Evolutionary conservation across 352 stramenopile species (phyloP).

Genomic region (Elongisporangium senticosum): DNA sequence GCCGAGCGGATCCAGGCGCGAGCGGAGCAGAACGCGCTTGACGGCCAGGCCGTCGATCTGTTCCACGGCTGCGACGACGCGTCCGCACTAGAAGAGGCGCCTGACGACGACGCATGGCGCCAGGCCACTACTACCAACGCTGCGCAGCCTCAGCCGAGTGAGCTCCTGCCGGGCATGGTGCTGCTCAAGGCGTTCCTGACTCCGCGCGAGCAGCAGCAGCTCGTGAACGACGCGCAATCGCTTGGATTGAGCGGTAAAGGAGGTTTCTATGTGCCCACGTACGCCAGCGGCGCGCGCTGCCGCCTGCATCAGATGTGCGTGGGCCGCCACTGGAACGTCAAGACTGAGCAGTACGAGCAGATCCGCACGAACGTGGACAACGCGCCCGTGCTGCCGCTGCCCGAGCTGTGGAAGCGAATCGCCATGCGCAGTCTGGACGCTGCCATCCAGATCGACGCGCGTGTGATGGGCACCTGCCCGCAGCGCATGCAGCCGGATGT

Average conservation of each 20-base stretch:
- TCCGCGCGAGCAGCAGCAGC: slow-evolving; percentile 39
- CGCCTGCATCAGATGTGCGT: slow-evolving; percentile 73
- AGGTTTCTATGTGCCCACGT: slow-evolving; percentile 65
- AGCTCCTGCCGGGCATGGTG: slow-evolving; percentile 56
- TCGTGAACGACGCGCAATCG: slow-evolving; percentile 43
- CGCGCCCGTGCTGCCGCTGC: slow-evolving; percentile 26
- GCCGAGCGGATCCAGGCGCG: slow-evolving; percentile 38
- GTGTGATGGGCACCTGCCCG: slow-evolving; percentile 41
- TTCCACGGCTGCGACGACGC: slow-evolving; percentile 20
- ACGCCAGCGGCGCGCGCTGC: slow-evolving; percentile 65
- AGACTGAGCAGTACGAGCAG: slow-evolving; percentile 61
- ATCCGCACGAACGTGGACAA: slow-evolving; percentile 51
- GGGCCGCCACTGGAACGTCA: slow-evolving; percentile 64
- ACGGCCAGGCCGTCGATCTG: slow-evolving; percentile 62
- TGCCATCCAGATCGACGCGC: slow-evolving; percentile 26
- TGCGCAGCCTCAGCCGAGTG: slow-evolving; percentile 1
- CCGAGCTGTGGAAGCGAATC: slow-evolving; percentile 23
- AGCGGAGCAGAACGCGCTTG: slow-evolving; percentile 36
- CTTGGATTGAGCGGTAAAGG: slow-evolving; percentile 32
- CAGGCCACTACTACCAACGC: background rate
- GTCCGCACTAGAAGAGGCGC: background rate
- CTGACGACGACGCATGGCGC: background rate
- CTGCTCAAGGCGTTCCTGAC: slow-evolving; percentile 52
- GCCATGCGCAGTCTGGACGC: slow-evolving; percentile 30
- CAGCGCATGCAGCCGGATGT: slow-evolving; percentile 43